These are phyloP conservation scores for Xylaria sp. DNA, from an alignment of 2,329 filamentous ascomycete genomes.

Conservation along the genomic window DNA sequence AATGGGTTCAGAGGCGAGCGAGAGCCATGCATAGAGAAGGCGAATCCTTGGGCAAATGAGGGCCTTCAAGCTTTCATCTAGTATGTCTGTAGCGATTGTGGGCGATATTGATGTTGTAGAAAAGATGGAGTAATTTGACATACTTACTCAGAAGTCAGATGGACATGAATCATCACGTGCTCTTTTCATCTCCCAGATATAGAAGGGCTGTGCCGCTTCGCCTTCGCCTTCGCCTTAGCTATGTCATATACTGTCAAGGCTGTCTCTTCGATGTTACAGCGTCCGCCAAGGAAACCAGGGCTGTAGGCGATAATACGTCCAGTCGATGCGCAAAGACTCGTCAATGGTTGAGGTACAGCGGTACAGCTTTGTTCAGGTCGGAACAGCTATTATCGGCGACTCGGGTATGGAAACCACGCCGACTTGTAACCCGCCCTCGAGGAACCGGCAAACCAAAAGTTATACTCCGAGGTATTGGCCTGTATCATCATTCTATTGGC, in stretches of 20 bases:
- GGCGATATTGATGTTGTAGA: too few species aligned
- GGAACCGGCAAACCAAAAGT: too few species aligned
- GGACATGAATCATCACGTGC: background rate
- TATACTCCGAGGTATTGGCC: too few species aligned
- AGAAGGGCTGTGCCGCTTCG: too few species aligned
- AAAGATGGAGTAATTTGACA: too few species aligned
- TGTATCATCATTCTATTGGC: background rate
- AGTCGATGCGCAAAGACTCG: background rate
- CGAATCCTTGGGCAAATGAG: conserved; percentile 9
- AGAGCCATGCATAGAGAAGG: conserved; percentile 48
- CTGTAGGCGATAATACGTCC: background rate
- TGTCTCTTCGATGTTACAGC: background rate
- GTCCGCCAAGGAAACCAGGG: background rate
- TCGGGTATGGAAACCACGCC: too few species aligned
- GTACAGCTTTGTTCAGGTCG: background rate
- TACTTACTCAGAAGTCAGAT: background rate
- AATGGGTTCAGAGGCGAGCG: conserved; percentile 52
- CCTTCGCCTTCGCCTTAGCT: too few species aligned
- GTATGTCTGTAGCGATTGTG: too few species aligned
- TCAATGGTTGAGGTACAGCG: background rate
- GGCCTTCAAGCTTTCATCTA: background rate
- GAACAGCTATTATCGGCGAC: background rate
- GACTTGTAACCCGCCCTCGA: too few species aligned
- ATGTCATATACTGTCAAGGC: too few species aligned
- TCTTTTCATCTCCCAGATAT: background rate